Base-by-base conservation (phyloP, 2,329 filamentous ascomycete species). In the Penicillium sclerotiorum region DNA sequence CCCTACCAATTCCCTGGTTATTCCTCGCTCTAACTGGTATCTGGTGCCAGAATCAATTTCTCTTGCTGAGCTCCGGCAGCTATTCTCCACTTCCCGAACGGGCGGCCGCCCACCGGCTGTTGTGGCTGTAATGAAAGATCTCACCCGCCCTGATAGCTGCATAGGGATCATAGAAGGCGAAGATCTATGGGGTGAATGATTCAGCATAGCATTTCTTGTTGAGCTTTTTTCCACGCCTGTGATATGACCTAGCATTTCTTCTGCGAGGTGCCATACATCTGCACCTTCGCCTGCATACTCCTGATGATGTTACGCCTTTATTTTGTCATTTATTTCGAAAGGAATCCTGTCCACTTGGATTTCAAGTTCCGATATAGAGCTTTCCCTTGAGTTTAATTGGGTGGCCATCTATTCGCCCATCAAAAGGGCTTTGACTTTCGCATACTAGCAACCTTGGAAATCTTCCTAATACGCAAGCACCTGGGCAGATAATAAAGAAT, bases 31-130 rank as follows among this genome's bases (percentile, higher is more conserved):
- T 3, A 77, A 83, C 40, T 88, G 87, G 81, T 73, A 88, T 12
- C 72, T 74, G 15, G 75, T 89, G 5, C 73, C 79, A 1, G 78
- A 78, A 1, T 79, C 82, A 11, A 85, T 78, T 5, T 77, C 77
- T 2, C 68, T 88, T 13, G 68, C 77, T 4, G 76, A 81, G 39
- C 82, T 83, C 5, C 61, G 62, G 12, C 57, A 53, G 9, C 40
- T 60, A 12, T 41, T 65, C 22, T 58, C 55, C 39, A 51, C 47
- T 38, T 61, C 56, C 36, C 51, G 42, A 49, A 18, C 27, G 25
- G 36, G 53, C 22, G 43, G 46, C 7, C 33, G 50, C 3, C 32
- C 56, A 2, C 49, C 61, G 12, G 50, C 60, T 17, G 65, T 72
- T 5, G 55, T 70, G 22, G 68, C 63, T 18, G 59, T 70, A 6